Percentiles rank a stretch among this genome's conserved stretches.
Conservation (phyloP, 116 monocot species). For the Trichopus zeylanicus region DNA sequence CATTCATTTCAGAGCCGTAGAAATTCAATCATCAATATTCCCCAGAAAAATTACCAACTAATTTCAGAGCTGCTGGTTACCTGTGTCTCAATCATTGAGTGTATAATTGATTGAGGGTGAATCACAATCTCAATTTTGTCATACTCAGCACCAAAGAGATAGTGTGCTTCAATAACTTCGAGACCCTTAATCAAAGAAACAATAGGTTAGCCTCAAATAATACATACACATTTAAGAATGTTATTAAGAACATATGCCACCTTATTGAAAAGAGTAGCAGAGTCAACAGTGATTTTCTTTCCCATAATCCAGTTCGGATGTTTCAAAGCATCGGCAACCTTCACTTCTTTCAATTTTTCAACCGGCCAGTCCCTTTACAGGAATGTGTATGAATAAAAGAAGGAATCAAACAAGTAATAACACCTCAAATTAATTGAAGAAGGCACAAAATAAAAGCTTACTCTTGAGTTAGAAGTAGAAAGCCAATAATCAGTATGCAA, state of each 20-base stretch:
- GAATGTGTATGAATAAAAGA: too few relatives aligned
- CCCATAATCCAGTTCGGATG: constrained; percentile 99
- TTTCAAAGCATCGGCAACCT: constrained; percentile 96
- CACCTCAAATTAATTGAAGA: not conserved
- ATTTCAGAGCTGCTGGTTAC: constrained; percentile 19
- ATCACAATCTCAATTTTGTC: constrained; percentile 92
- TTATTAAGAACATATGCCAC: constrained; percentile 15
- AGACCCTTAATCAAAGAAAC: constrained; percentile 45
- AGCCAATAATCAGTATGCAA: too few relatives aligned
- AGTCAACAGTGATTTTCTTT: constrained; percentile 98
- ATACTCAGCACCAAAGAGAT: constrained; percentile 94
- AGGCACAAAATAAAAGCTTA: too few relatives aligned
- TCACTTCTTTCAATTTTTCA: constrained; percentile 87
- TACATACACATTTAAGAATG: not conserved
- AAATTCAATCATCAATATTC: not conserved
- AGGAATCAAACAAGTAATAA: too few relatives aligned
- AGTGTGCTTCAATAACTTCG: constrained; percentile 99
- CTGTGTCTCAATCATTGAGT: constrained; percentile 99
- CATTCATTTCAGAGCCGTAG: too few relatives aligned
- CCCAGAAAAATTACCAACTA: too few relatives aligned
- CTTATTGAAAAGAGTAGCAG: constrained; percentile 98
- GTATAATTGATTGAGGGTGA: constrained; percentile 97
- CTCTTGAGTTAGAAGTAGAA: too few relatives aligned
- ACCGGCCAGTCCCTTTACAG: constrained; percentile 80
- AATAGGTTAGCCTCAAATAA: not conserved